Evolutionary conservation across 768 basidiomycete species (phyloP), one percentile per base, ranked within the genome.

Genomic region (Collybiopsis luxurians): DNA sequence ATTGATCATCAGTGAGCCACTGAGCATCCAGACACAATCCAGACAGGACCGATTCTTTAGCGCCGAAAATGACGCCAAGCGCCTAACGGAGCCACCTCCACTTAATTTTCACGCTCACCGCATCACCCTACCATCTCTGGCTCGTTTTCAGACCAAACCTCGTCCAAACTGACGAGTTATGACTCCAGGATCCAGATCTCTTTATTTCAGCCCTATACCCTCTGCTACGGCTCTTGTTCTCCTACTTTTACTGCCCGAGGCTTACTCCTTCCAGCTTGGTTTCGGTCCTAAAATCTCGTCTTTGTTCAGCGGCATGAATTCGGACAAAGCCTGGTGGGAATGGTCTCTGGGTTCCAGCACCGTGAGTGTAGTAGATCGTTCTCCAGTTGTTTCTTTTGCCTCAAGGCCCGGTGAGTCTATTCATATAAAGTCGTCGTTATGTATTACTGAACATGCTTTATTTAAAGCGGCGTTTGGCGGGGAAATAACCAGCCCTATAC

Each of bases 361-460:
- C 26, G 89, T 92, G 57, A 86, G 89, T 24, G 76, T 92, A 59
- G 85, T 92, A 36, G 90, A 92, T 72, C 83, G 84, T 57, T 77
- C 82, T 4, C 90, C 90, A 0, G 75, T 84, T 0, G 73, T 92
- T 56, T 82, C 81, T 2, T 93, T 89, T 66, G 75, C 77, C 47
- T 88, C 92, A 5, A 79, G 90, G 48, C 81, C 81, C 70, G 81
- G 80, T 81, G 60, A 31, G 61, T 64, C 45, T 23, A 21, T 23
- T 56, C 56, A n/a, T 58, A 39, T 28, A 44, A 40, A 45, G n/a
- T 10, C n/a, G 15, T 52, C 31, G 12, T 28, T 48, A 21, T 42
- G 40, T 28, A 53, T 51, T 17, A 39, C 39, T 56, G 30, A 56
- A 30, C 60, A 42, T 31, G n/a, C n/a, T 75, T 76, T 11, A 3